Base-by-base conservation (phyloP, 257 asterid genomes). In the Solanum pennellii region DNA sequence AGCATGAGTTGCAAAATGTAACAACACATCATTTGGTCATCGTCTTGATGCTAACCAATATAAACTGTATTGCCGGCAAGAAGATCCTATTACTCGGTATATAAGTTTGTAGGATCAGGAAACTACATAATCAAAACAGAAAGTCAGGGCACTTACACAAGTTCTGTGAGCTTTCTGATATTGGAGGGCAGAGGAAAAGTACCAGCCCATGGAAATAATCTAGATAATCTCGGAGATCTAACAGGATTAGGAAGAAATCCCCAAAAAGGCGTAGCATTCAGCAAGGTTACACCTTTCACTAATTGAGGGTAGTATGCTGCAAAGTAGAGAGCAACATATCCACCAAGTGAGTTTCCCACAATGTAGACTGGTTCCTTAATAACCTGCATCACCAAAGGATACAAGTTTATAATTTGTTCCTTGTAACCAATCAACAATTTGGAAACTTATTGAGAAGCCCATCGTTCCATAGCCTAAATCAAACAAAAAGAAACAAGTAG, bases 231-330 rank as follows among this genome's bases (percentile, higher is more conserved):
- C n/a, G 99, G 98, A 86, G 95, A 94, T 89, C 91, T 93, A 82
- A 89, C 89, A 18, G 98, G 98, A 87, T 97, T 97, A 56, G 98
- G 98, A 29, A 97, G 95, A 86, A 97, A 90, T 87, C 98, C 98
- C 99, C 99, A 95, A 89, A 95, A 94, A 13, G 98, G 99, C 42
- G 99, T 94, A 42, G 99, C 98, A 83, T 97, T 97, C 66, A 95
- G 96, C 92, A 97, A 90, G 41, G 96, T 94, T 76, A 97, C 94
- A 56, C 99, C 99, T 90, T 97, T 97, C 88, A 97, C 98, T 90
- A 97, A 69, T 4, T 95, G 89, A 79, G 99, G 99, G 87, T 95
- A 62, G 91, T 86, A 85, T 83, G 99, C 98, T 3, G 99, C 98
- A 86, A 97, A 90, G 92, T 94, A 95, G 75, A 97, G 95, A 9